Base-by-base conservation (phyloP, 306 rosid genomes). In the Hippophae rhamnoides region DNA sequence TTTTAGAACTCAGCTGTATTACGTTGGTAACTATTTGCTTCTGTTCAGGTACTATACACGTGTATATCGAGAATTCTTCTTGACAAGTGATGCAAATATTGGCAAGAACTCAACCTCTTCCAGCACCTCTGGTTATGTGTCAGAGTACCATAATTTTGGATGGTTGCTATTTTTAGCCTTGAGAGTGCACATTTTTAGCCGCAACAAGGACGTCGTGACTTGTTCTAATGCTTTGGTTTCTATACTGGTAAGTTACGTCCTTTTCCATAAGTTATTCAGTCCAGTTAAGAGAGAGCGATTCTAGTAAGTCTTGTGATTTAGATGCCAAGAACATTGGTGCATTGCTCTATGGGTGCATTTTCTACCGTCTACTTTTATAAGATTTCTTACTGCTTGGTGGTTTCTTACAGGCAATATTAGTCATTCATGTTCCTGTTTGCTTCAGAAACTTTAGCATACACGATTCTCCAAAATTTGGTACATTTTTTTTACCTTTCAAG, bases 111-210 rank as follows among this genome's bases (percentile, higher is more conserved):
- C 80, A 48, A 26, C 70, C 69, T 66, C 52, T 61, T 38, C 64
- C 52, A 59, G 60, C 51, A 63, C 68, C 27, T 41, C 77, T 56
- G 78, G 66, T 62, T 73, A 73, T 62, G 82, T 79, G 67, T 86
- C 94, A 0, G 86, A 86, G 52, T 88, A 84, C 77, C 95, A 88
- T 78, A 88, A 89, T 47, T 93, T 93, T 79, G 99, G 99, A 72
- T 93, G 99, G 99, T 76, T 93, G 72, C 84, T 93, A 62, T 93
- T 93, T 77, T 70, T 93, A 94, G 95, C 99, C 41, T 95, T 93
- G 52, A 95, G 99, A 42, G 86, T 82, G 6, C 97, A 89, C 66
- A 89, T 89, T 41, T 86, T 93, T 76, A 84, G 97, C 78, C 94
- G 90, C 56, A 86, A 82, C 70, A 86, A 70, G 76, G 95, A 86